Base-by-base conservation (phyloP, 2,329 filamentous ascomycete genomes). In the Neofusicoccum sp. region DNA sequence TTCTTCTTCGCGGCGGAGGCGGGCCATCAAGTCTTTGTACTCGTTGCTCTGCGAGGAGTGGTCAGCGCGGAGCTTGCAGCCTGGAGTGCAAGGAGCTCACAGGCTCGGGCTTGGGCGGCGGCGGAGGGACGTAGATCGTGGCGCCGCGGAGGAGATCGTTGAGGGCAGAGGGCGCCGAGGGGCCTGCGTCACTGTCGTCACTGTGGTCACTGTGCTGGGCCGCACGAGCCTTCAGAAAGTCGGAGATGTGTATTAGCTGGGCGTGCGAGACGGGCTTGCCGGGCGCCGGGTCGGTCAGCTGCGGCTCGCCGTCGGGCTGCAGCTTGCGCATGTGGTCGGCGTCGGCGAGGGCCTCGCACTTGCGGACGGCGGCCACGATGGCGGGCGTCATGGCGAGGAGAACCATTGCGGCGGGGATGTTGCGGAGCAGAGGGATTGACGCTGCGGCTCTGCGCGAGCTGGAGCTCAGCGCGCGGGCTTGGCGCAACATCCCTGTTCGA, bases 21-120 rank as follows among this genome's bases (percentile, higher is more conserved):
- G 87, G 29, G 88, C 87, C 92, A 98, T 98, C 1, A 97, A 82
- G 6, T 89, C 89, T 75, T 92, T 91, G 79, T 94, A 98, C 78
- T 96, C 90, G 31, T 50, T 6, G 87, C 80, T 1, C 89, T 89
- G 87, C 96, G 72, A 16, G 3, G 34, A 62, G 65, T 34, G 64
- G 8, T 62, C 28, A 22, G 31, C 6, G 34, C 5, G 28, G 9
- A 22, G 31, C 7, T 12, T 12, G 52, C 52, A 28, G 8, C 34
- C 28, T 65, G 48, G 31, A 31, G 16, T 12, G 6, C 14, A 7
- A 39, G 14, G 1, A 4, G 79, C 86, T 66, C 80, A 94, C 91
- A 11, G 89, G 90, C 72, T 93, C 88, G 2, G 87, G 84, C 73
- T 93, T 96, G 4, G 89, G 87, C 4, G 89, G 85, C 12, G 91